phyloP scores from a whole-genome alignment of 83 land plant species.

The Isoetes engelmannii region DNA sequence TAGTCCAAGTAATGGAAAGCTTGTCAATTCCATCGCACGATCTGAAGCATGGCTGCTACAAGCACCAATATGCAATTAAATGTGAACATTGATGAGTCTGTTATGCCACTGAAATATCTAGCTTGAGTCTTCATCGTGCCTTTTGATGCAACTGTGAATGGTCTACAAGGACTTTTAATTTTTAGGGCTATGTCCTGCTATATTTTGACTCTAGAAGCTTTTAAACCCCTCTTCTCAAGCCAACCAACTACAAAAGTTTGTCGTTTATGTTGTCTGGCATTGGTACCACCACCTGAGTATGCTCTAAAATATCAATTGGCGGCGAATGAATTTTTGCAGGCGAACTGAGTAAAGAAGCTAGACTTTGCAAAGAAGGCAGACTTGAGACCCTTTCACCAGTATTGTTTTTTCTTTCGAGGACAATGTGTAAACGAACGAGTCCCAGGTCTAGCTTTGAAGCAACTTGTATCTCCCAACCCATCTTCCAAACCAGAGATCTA shows the following conservation, averaged over 20 bases:
- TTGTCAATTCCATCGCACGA: neutral
- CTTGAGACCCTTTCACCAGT: neutral
- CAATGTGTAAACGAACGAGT: constrained; percentile 9
- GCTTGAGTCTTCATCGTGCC: neutral
- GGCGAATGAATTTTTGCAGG: neutral
- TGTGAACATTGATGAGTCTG: constrained; percentile 1
- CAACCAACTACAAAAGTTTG: neutral
- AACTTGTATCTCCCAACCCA: constrained; percentile 8
- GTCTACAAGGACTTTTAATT: neutral
- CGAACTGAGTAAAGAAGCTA: constrained; percentile 2
- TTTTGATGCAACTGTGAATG: neutral
- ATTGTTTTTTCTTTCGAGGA: neutral
- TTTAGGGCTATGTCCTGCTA: neutral
- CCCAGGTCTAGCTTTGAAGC: constrained; percentile 2
- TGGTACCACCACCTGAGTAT: constrained; percentile 8
- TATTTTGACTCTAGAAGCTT: constrained; percentile 1
- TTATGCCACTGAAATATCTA: neutral
- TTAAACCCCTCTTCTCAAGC: constrained; percentile 9
- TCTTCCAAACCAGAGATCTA: constrained; percentile 4
- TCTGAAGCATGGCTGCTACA: constrained; percentile 1
- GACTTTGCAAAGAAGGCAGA: constrained; percentile 6
- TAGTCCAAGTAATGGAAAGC: neutral
- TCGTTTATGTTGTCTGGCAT: constrained; percentile 2
- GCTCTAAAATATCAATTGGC: neutral
- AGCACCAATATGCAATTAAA: neutral